Conservation (phyloP, 768 basidiomycete genomes). For the Chalciporus chontae region DNA sequence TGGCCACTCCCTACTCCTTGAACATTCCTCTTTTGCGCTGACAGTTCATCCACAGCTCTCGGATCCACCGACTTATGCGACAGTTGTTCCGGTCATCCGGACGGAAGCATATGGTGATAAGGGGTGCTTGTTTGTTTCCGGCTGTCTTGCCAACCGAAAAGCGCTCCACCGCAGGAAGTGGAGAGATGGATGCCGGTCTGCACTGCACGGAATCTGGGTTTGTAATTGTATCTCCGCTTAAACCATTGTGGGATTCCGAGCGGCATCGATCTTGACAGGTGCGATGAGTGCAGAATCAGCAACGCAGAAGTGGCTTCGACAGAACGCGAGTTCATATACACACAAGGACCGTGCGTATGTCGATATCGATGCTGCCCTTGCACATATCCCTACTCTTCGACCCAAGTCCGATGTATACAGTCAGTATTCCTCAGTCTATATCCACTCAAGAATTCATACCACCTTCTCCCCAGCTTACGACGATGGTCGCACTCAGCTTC, state of each 20-base stretch:
- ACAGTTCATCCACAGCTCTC: background rate
- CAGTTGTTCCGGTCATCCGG: background rate
- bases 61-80: background rate
- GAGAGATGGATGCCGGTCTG: background rate
- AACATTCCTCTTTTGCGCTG: background rate
- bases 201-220: slow-evolving; percentile 5
- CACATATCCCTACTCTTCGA: slow-evolving; percentile 51
- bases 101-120: background rate
- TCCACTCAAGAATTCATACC: slow-evolving; percentile 10
- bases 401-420: slow-evolving; percentile 85
- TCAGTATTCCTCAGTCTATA: slow-evolving; percentile 24
- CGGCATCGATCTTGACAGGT: background rate
- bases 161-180: background rate
- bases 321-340: slow-evolving; percentile 57
- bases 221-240: slow-evolving; percentile 11
- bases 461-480: slow-evolving; percentile 66
- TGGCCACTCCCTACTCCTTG: background rate
- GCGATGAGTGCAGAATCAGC: slow-evolving; percentile 33
- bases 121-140: background rate
- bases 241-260: slow-evolving; percentile 2
- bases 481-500: slow-evolving; percentile 87
- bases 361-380: slow-evolving; percentile 61
- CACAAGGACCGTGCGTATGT: slow-evolving; percentile 53
- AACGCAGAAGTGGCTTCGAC: slow-evolving; percentile 60
- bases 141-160: background rate